A percentile compares a stretch with the other conserved stretches of the same genome.
Conservation (phyloP, 164 flowering plant genomes). For the Echeveria elegans region DNA sequence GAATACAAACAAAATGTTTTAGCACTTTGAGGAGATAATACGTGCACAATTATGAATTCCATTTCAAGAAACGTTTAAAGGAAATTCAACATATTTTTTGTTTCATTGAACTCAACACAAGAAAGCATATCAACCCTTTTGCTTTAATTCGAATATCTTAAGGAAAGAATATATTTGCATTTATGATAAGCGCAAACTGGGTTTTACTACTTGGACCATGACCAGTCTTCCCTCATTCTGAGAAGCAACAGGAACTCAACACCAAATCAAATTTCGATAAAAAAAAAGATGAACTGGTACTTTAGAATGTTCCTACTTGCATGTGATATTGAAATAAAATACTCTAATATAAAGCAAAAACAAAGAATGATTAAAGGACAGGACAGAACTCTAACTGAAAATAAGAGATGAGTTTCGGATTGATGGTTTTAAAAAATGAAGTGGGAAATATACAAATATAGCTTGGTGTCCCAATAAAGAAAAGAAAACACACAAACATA, state of each 20-base stretch:
- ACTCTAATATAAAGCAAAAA: slow-evolving; percentile 9
- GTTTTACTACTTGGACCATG: slow-evolving; percentile 21
- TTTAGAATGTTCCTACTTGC: slow-evolving; percentile 41
- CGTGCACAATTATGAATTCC: background rate
- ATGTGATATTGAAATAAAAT: slow-evolving; percentile 23
- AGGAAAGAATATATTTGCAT: slow-evolving; percentile 17
- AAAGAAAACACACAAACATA: slow-evolving; percentile 48
- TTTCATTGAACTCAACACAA: slow-evolving; percentile 3
- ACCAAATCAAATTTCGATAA: slow-evolving; percentile 10
- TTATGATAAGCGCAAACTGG: slow-evolving; percentile 9
- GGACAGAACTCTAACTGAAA: slow-evolving; percentile 22
- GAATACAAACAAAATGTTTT: background rate
- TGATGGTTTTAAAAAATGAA: background rate
- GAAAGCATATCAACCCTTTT: slow-evolving; percentile 12
- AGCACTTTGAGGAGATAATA: background rate
- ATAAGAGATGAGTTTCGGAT: slow-evolving; percentile 2
- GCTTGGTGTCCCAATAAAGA: slow-evolving; percentile 21
- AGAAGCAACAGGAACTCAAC: slow-evolving; percentile 13
- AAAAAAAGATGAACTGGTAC: slow-evolving; percentile 25
- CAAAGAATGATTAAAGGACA: slow-evolving; percentile 21
- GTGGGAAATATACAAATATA: slow-evolving; percentile 17
- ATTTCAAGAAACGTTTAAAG: background rate
- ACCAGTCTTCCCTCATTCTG: slow-evolving; percentile 19
- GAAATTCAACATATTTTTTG: background rate
- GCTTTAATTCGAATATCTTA: slow-evolving; percentile 24